Conservation (phyloP, 2,329 filamentous ascomycete species). For the Elsinoe batatas region DNA sequence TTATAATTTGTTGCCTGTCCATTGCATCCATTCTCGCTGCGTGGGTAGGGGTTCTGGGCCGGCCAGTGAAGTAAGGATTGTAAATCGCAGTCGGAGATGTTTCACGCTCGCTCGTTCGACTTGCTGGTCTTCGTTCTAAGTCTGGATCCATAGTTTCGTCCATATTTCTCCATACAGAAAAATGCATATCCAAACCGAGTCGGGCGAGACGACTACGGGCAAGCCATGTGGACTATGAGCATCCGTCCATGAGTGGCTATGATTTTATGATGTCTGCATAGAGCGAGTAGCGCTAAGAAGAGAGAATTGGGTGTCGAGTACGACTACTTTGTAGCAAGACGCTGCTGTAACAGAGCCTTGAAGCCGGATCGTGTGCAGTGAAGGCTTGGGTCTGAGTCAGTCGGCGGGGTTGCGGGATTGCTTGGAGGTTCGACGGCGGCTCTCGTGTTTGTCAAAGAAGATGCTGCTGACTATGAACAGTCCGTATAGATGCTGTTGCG, state of each 20-base stretch:
- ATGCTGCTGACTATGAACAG: too few relatives aligned
- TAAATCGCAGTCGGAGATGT: slow-evolving; percentile 19
- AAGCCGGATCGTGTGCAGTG: not conserved
- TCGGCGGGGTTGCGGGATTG: not conserved
- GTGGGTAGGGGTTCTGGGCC: slow-evolving; percentile 23
- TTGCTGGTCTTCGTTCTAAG: slow-evolving; percentile 18
- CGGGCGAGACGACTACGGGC: not conserved
- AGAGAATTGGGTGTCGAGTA: not conserved
- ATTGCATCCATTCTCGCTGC: slow-evolving; percentile 24
- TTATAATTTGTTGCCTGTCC: slow-evolving; percentile 70
- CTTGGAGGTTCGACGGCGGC: too few relatives aligned
- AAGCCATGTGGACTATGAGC: not conserved
- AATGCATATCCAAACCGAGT: not conserved
- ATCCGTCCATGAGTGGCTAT: not conserved
- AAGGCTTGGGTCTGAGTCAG: slow-evolving; percentile 1
- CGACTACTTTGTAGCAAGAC: not conserved
- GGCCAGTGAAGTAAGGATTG: slow-evolving; percentile 30
- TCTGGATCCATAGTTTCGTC: slow-evolving; percentile 15
- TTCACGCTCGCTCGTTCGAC: not conserved
- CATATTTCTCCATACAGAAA: not conserved
- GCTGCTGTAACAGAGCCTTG: not conserved
- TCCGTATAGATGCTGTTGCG: too few relatives aligned
- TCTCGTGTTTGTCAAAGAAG: too few relatives aligned
- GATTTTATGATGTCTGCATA: not conserved
- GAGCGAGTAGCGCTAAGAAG: not conserved